Evolutionary conservation across 257 asterid genomes (phyloP), one percentile per base, ranked within the genome.

Genomic region (Solanum clarkiae): DNA sequence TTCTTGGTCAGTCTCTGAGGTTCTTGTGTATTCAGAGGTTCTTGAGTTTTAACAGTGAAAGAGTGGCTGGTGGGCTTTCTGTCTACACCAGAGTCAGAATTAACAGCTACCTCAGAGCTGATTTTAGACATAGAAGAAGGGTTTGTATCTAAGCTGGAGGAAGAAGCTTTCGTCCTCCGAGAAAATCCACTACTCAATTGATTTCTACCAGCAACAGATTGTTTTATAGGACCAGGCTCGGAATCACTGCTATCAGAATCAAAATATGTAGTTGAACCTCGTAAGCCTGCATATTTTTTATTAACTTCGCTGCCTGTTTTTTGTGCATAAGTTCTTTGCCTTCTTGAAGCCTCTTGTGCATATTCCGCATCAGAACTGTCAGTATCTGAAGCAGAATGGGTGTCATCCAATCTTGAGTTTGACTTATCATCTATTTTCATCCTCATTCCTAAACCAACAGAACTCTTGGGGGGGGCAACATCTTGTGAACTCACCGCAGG

Each of bases 101-200:
- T 70, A 81, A 18, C 87, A 55, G 56, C 84, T 53, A 80, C 84
- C 87, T 83, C 84, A 54, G 92, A 80, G 60, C 87, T 88, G 84
- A 77, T 82, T 45, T 32, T 75, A 45, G 22, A 66, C 91, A 85
- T 88, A 0, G 86, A 32, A 66, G 77, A 51, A 65, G 91, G 77
- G 60, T 51, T 89, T 75, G 86, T 84, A 56, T 84, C 69, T 4
- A 92, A 40, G 86, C 85, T 62, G 62, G 91, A 70, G 47, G 90
- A 59, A 83, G 88, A 83, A 81, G 89, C 91, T 88, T 94, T 94
- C 70, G 99, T 92, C 88, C 98, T 90, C 63, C 92, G 93, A 84
- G 99, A 92, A 84, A 94, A 26, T 87, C 92, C 93, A 90, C 92
- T 81, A 53, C 87, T 91, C 83, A 87, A 36, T 79, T 80, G 89